These are phyloP conservation scores for Knoxdaviesia capensis DNA, from an alignment of 2,329 filamentous ascomycete genomes.

Conservation along the genomic window DNA sequence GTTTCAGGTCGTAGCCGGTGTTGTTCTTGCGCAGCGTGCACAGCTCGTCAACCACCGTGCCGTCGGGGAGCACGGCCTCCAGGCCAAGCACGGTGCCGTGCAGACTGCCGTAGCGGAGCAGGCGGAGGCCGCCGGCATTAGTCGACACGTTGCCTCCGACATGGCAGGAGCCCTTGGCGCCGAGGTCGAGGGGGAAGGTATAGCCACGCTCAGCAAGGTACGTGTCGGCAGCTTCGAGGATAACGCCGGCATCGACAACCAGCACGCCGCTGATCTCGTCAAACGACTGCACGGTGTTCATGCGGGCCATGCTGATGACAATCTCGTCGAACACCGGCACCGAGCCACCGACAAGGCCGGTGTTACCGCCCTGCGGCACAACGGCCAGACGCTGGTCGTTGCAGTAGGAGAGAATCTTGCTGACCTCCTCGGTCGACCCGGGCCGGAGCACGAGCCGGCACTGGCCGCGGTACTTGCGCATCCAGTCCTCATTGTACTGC, in stretches of 20 bases:
- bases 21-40: conserved; percentile 90
- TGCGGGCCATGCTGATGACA: conserved; percentile 71
- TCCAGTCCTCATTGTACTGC: conserved; percentile 93
- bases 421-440: conserved; percentile 67
- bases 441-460: conserved; percentile 76
- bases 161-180: conserved; percentile 91
- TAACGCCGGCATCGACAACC: conserved; percentile 76
- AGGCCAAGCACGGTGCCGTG: conserved; percentile 86
- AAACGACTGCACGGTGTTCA: conserved; percentile 83
- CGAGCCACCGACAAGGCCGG: conserved; percentile 83
- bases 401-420: conserved; percentile 82
- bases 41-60: conserved; percentile 78
- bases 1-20: conserved; percentile 93
- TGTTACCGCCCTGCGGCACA: conserved; percentile 93
- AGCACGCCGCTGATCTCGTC: conserved; percentile 83
- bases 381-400: conserved; percentile 84
- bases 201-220: conserved; percentile 66
- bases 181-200: conserved; percentile 92
- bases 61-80: conserved; percentile 84
- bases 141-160: conserved; percentile 92
- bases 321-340: conserved; percentile 98
- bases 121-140: conserved; percentile 77
- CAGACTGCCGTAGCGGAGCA: conserved; percentile 82
- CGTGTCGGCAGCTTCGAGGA: conserved; percentile 75
- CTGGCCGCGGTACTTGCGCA: conserved; percentile 94